Base-by-base conservation (phyloP, 805 yeast species). In the Monosporozyma unispora region DNA sequence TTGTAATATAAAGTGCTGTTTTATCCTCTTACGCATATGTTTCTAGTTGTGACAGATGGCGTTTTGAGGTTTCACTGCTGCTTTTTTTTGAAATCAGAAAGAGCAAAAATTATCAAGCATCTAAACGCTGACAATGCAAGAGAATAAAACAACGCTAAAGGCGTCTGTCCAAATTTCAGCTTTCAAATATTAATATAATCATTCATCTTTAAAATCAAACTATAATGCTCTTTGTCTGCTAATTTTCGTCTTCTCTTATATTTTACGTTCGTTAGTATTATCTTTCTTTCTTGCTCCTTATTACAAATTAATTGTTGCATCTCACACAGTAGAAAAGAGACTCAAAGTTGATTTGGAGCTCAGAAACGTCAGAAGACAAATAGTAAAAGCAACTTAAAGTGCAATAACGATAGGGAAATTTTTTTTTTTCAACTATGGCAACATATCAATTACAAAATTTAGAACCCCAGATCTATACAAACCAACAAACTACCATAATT, bases 401-500 rank as follows among this genome's bases (percentile, higher is more conserved):
- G n/a, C n/a, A n/a, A n/a, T n/a, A n/a, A n/a, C n/a, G n/a, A n/a
- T n/a, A n/a, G n/a, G n/a, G n/a, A n/a, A n/a, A n/a, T n/a, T n/a
- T n/a, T n/a, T n/a, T n/a, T n/a, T 18, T 18, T 37, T 37, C 44
- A 12, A 23, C 25, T 3, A 37, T 45, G 47, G 4, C 47, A 18
- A 45, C 48, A 19, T 46, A 21, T 21, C 38, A 39, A 21, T 21
- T 39, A 27, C 42, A 39, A 22, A 28, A 8, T 43, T 14, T 29
- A 9, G 27, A 39, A 21, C 45, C 38, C 2, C 39, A 28, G 22
- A 7, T 9, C 0, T 37, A 47, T 28, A 14, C 40, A 4, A 46
- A 51, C 21, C 50, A 50, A 12, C 57, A 56, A 33, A 25, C 48
- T 3, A 8, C 49, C 3, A 19, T 43, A 19, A 11, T 33, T 3